Base-by-base conservation (phyloP, 2,329 filamentous ascomycete species). In the Penicillium expansum region DNA sequence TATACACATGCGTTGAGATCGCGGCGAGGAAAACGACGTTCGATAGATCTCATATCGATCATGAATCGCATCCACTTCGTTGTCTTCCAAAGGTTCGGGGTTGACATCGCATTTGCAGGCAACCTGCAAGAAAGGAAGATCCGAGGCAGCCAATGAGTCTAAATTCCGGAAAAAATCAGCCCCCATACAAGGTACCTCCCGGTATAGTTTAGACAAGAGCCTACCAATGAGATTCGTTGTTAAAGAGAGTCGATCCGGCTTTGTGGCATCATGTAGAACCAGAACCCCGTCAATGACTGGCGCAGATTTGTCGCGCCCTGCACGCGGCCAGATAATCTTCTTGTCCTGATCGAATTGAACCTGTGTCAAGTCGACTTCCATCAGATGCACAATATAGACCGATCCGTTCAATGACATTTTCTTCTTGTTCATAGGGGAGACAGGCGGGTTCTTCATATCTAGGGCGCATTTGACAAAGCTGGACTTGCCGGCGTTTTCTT, bases 91-190 rank as follows among this genome's bases (percentile, higher is more conserved):
- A 35, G 54, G 48, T 33, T 56, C 54, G 3, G 87, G 84, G 47
- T 88, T 86, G 49, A 86, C 84, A 73, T 97, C 93, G 78, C 91
- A 96, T 80, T 97, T 97, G 73, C 88, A 93, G 54, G 91, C 91
- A 50, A 95, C 90, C 41, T 97, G 83, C 60, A 93, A 82, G 52
- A 88, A 89, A 9, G 92, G 91, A 38, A 96, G 76, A 24, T 83
- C 82, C 18, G 88, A 86, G 66, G 87, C 88, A 56, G 86, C 83
- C 50, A 96, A 80, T 41, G 88, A 87, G 76, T 86, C 92, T 95
- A 44, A 35, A 45, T 35, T 33, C 8, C 38, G 29, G 38, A 20
- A 11, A 11, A 47, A 32, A 16, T 52, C 24, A 52, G 49, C 16
- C 8, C n/a, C 22, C 18, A 20, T 18, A 11, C n/a, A 18, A 54